phyloP scores from a whole-genome alignment of 2,329 filamentous ascomycete species.

The Ophiostoma ulmi region DNA sequence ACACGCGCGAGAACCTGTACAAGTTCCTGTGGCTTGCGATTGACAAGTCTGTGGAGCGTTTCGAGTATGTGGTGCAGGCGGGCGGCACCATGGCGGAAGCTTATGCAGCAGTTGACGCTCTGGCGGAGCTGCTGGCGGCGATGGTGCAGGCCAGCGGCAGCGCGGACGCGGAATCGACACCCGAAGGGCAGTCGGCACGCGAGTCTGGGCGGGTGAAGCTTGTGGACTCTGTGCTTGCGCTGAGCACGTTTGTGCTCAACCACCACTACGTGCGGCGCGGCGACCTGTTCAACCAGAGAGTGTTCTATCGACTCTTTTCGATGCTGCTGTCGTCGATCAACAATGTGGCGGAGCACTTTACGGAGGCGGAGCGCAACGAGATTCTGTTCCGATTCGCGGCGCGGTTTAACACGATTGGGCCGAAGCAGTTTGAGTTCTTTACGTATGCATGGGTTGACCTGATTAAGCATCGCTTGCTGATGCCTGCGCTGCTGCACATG shows the following conservation, averaged over 20 bases:
- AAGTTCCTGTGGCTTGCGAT: conserved; percentile 76
- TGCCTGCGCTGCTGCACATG: conserved; percentile 69
- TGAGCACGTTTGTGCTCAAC: conserved; percentile 77
- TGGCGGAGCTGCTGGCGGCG: conserved; percentile 72
- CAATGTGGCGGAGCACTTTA: conserved; percentile 51
- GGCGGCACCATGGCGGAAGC: conserved; percentile 54
- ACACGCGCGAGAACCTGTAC: conserved; percentile 68
- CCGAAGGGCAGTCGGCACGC: conserved; percentile 30
- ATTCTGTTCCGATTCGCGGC: conserved; percentile 68
- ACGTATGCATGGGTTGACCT: conserved; percentile 79
- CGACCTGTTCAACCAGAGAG: conserved; percentile 77
- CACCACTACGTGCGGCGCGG: conserved; percentile 77
- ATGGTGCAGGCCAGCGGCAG: conserved; percentile 65
- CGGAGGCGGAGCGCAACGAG: conserved; percentile 58
- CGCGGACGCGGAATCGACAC: conserved; percentile 43
- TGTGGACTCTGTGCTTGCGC: conserved; percentile 69
- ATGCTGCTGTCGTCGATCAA: conserved; percentile 58
- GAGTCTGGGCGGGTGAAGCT: conserved; percentile 60
- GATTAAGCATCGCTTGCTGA: conserved; percentile 76
- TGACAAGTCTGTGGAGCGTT: conserved; percentile 71
- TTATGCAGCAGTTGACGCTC: conserved; percentile 65
- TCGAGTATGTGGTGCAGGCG: conserved; percentile 64
- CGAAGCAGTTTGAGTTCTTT: conserved; percentile 69
- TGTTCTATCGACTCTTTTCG: conserved; percentile 88
- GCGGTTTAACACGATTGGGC: conserved; percentile 68